Evolutionary conservation across 345 rosid species (phyloP).

Genomic region (Ailanthus altissimus): DNA sequence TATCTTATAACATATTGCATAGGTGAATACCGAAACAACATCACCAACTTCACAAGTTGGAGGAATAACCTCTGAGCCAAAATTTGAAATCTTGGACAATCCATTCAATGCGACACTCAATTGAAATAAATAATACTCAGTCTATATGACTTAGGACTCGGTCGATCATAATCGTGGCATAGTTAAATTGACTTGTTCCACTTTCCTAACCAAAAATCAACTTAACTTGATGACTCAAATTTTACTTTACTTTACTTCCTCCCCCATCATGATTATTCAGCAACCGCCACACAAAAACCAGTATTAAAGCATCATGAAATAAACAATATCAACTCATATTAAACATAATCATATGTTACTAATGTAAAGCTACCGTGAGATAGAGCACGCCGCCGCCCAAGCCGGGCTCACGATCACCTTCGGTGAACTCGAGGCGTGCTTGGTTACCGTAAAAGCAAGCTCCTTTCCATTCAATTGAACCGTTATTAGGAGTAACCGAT

Average conservation of each 20-base stretch:
- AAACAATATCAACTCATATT: background rate
- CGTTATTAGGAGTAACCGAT: slow-evolving; percentile 61
- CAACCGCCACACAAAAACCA: background rate
- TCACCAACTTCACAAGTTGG: background rate
- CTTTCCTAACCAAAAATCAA: background rate
- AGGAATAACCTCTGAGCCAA: background rate
- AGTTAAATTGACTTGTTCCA: background rate
- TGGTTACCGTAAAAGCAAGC: slow-evolving; percentile 87
- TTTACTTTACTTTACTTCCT: background rate
- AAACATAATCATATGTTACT: background rate
- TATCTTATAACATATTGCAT: background rate
- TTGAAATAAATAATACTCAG: background rate
- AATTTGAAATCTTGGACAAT: background rate
- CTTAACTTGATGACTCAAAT: background rate
- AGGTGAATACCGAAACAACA: background rate
- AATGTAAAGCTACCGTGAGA: slow-evolving; percentile 53
- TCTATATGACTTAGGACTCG: background rate
- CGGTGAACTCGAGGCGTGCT: slow-evolving; percentile 67
- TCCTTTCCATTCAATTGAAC: slow-evolving; percentile 78
- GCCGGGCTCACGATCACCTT: slow-evolving; percentile 55
- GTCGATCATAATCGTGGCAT: background rate
- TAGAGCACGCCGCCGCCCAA: slow-evolving; percentile 86
- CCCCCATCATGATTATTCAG: background rate
- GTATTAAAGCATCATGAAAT: background rate
- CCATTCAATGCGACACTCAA: background rate